Evolutionary conservation across 176 grass and related monocot species (phyloP), one percentile per base, ranked within the genome.

Genomic region (Thinopyrum elongatum): DNA sequence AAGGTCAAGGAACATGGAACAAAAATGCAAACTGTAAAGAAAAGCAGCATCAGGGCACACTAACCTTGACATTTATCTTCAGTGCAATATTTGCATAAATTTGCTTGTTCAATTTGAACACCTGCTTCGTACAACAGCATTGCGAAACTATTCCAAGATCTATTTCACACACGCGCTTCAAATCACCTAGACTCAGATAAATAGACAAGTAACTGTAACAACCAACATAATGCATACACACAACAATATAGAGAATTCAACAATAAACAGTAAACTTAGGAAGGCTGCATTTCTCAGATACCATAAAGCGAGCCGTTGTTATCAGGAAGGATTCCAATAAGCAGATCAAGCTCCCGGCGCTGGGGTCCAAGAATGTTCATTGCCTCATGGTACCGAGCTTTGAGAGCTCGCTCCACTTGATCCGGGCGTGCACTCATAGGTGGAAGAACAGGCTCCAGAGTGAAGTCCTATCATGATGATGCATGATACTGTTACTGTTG

Each of bases 61-160:
- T 58, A 65, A 95, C 95, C 95, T 98, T 98, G n/a, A 98, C 95
- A 80, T 98, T 98, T 90, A 98, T 98, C 86, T 98, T 98, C 58
- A 98, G 84, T 46, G 95, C 93, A 67, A 98, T 91, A 85, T 98
- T 98, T 82, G 95, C 95, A 3, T 95, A 85, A 15, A 95, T 93
- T 59, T 98, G 95, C 51, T 85, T 95, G 64, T 81, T 95, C 85
- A 89, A 92, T 83, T 77, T 94, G 49, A 92, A 90, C 49, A 98
- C 95, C 67, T 98, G 95, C 85, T 98, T 98, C 2, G 89, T 91
- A 6, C 90, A 88, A 82, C 95, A 98, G 85, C 95, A 98, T 23
- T 98, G 95, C 0, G 93, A 98, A 85, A 98, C 83, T 73, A 95
- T 57, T 72, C 95, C 95, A 33, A 98, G 93, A 74, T 98, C 95